Evolutionary conservation across 352 stramenopile species (phyloP).

Genomic region (Thalassiosira mediterranea): DNA sequence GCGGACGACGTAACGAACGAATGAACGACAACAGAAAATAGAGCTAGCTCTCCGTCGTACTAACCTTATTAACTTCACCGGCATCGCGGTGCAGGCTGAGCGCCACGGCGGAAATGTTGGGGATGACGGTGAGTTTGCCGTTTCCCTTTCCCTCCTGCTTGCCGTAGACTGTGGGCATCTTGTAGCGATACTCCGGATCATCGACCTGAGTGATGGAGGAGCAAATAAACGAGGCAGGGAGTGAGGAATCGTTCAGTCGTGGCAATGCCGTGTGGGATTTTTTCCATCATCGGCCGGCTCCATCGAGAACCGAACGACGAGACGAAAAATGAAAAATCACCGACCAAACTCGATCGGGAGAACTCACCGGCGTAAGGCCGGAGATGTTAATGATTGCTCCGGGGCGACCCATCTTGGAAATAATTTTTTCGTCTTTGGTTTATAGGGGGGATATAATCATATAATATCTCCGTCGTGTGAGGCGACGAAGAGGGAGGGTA

Average conservation of each 20-base stretch:
- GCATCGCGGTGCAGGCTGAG: slow-evolving; percentile 91
- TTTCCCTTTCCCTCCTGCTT: slow-evolving; percentile 99
- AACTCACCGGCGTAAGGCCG: slow-evolving; percentile 61
- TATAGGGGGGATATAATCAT: slow-evolving; percentile 40
- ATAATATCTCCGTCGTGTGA: slow-evolving; percentile 46
- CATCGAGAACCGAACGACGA: no score
- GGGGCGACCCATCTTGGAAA: slow-evolving; percentile 56
- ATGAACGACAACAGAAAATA: no score
- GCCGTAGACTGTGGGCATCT: slow-evolving; percentile 94
- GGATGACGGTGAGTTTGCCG: slow-evolving; percentile 98
- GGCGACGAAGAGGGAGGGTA: slow-evolving; percentile 30
- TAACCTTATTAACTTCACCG: slow-evolving; percentile 93
- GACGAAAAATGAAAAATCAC: slow-evolving; percentile 7
- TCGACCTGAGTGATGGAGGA: slow-evolving; percentile 84
- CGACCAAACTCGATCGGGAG: no score
- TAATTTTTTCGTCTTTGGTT: slow-evolving; percentile 8
- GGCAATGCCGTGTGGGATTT: no score
- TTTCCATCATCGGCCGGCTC: no score
- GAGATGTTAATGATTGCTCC: slow-evolving; percentile 82
- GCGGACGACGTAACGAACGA: no score
- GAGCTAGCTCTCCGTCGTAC: no score
- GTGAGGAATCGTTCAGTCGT: no score
- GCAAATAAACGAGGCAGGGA: no score
- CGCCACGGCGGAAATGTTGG: slow-evolving; percentile 96
- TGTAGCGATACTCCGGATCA: slow-evolving; percentile 96